Evolutionary conservation across 192 early-diverging fungal species (phyloP).

Genomic region (Coemansia sp.): DNA sequence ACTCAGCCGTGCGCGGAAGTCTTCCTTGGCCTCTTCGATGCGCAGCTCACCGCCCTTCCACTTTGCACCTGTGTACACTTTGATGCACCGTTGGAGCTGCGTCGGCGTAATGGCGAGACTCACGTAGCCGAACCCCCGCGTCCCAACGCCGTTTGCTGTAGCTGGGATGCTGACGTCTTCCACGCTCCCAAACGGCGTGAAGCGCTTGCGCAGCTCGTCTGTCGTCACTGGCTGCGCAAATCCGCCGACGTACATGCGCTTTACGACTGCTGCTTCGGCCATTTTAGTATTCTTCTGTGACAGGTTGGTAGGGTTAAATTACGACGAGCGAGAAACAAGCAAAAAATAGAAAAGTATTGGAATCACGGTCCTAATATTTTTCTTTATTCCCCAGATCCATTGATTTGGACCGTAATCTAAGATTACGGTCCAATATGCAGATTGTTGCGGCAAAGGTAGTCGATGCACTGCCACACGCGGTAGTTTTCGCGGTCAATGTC

Average conservation of each 20-base stretch:
- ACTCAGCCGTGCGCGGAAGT: constrained; percentile 56
- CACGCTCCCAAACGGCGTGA: constrained; percentile 70
- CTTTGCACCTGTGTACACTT: constrained; percentile 71
- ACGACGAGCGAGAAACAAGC: no score
- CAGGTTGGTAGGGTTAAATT: background rate
- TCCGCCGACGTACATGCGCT: constrained; percentile 79
- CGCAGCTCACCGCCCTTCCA: constrained; percentile 81
- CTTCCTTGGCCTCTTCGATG: constrained; percentile 79
- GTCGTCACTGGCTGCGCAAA: constrained; percentile 59
- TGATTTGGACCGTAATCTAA: no score
- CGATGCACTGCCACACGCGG: constrained; percentile 42
- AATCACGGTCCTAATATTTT: background rate
- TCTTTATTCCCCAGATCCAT: no score
- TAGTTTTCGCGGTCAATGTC: constrained; percentile 54
- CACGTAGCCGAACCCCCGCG: constrained; percentile 74
- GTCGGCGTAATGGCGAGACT: constrained; percentile 65
- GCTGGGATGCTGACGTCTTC: constrained; percentile 24
- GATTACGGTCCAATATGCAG: constrained; percentile 4
- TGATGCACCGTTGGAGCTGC: constrained; percentile 68
- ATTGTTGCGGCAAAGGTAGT: constrained; percentile 30
- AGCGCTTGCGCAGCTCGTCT: constrained; percentile 62
- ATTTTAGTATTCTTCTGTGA: constrained; percentile 12
- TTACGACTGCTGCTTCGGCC: constrained; percentile 39
- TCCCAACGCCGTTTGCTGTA: constrained; percentile 15
- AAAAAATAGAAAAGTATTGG: background rate